Evolutionary conservation across 2,329 filamentous ascomycete genomes (phyloP).

Genomic region (Aquanectria penicillioides): DNA sequence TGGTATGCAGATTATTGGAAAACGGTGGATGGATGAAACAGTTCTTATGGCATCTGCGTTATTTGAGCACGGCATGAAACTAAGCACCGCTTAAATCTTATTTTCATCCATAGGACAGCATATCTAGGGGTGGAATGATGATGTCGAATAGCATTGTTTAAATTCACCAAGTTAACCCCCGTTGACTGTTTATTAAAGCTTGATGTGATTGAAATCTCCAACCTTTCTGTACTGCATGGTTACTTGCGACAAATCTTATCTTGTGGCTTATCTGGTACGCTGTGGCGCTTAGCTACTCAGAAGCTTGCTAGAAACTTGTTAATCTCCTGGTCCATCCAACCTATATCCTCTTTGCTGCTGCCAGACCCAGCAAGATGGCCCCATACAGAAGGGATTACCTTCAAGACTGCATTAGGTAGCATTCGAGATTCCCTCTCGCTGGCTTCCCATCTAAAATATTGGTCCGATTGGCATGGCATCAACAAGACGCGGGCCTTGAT

Average conservation of each 20-base stretch:
- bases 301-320: constrained; percentile 36
- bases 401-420: constrained; percentile 42
- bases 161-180: no score
- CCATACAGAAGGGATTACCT: constrained; percentile 49
- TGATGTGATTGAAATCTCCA: neutral
- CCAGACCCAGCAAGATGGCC: constrained; percentile 50
- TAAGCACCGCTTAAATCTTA: no score
- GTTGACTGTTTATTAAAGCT: no score
- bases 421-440: constrained; percentile 44
- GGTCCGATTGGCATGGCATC: constrained; percentile 69
- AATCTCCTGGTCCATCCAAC: constrained; percentile 46
- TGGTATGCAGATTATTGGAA: constrained; percentile 45
- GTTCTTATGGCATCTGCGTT: constrained; percentile 35
- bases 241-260: no score
- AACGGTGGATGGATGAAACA: constrained; percentile 41
- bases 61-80: constrained; percentile 32
- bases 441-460: constrained; percentile 67
- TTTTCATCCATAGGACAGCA: no score
- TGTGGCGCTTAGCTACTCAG: no score
- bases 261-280: no score
- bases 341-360: constrained; percentile 39
- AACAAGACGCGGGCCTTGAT: constrained; percentile 72
- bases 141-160: no score
- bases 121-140: no score
- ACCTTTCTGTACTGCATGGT: no score